A percentile compares a stretch with the other conserved stretches of the same genome.
Conservation (phyloP, 306 rosid genomes). For the Cercis canadensis region DNA sequence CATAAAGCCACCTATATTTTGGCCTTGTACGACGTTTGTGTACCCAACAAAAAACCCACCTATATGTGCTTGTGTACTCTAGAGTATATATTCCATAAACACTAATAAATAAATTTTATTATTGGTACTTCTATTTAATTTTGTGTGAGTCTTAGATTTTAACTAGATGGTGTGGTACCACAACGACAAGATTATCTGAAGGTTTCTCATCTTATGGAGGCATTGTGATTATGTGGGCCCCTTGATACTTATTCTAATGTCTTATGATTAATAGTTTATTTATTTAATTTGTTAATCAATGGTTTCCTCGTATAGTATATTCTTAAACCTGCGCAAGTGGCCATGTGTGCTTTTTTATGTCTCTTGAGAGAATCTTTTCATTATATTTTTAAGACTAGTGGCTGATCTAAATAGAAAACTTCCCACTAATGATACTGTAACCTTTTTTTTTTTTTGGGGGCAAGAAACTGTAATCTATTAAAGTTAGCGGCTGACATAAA, state of each 20-base stretch:
- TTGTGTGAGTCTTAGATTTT: too few relatives aligned
- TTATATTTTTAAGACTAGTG: not conserved
- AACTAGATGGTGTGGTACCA: too few relatives aligned
- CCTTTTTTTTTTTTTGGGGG: too few relatives aligned
- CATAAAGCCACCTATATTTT: too few relatives aligned
- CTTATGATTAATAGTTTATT: not conserved
- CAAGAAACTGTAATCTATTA: not conserved
- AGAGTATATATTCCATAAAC: too few relatives aligned
- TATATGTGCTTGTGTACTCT: too few relatives aligned
- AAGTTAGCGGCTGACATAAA: not conserved
- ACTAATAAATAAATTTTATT: too few relatives aligned
- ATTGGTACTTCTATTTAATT: too few relatives aligned
- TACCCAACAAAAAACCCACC: too few relatives aligned
- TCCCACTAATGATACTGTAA: not conserved
- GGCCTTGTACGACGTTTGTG: too few relatives aligned
- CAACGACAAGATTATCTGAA: too few relatives aligned
- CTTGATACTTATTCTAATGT: not conserved
- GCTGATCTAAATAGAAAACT: not conserved
- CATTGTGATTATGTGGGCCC: slow-evolving; percentile 8
- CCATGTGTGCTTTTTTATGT: not conserved
- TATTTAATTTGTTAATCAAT: not conserved
- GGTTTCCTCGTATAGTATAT: not conserved
- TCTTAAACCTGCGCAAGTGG: not conserved
- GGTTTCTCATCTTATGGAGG: not conserved
- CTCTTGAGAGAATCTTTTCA: not conserved